Evolutionary conservation across 2,329 filamentous ascomycete genomes (phyloP).

Genomic region (Coniochaeta hoffmannii): DNA sequence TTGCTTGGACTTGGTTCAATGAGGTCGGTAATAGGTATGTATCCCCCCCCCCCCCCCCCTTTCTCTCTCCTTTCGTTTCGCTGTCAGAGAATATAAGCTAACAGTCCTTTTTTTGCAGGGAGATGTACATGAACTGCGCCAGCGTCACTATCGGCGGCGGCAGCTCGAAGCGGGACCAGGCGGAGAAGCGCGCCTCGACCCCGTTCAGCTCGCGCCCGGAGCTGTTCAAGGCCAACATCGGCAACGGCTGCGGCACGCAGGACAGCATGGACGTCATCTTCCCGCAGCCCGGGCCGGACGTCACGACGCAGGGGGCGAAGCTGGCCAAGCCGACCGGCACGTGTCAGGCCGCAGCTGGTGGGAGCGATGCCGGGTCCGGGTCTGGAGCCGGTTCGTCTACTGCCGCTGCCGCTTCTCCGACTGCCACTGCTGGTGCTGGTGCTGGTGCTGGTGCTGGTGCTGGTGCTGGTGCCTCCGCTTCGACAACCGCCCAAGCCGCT

Average conservation of each 20-base stretch:
- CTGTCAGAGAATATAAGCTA: no score
- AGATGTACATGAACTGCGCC: conserved; percentile 86
- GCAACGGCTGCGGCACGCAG: conserved; percentile 9
- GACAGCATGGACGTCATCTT: conserved; percentile 11
- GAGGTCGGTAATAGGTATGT: conserved; percentile 61
- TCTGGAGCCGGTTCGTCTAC: neutral
- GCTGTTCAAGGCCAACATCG: conserved; percentile 12
- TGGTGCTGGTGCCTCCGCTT: neutral
- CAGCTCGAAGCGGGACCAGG: conserved; percentile 16
- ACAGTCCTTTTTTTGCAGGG: no score
- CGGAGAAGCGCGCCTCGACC: conserved; percentile 21
- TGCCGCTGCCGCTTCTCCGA: neutral
- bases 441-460: conserved; percentile 9
- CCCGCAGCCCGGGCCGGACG: conserved; percentile 17
- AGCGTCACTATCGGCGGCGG: conserved; percentile 51
- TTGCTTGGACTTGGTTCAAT: conserved; percentile 77
- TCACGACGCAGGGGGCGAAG: conserved; percentile 13
- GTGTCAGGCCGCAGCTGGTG: conserved; percentile 2
- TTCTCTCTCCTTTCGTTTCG: no score
- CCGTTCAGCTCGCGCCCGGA: neutral
- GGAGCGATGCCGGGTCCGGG: neutral
- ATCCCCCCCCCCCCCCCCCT: no score
- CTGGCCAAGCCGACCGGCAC: conserved; percentile 7
- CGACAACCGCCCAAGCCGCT: neutral
- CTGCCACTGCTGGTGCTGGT: neutral